Evolutionary conservation across 148 eudicot species (phyloP).

Genomic region (Camellia lanceoleosa): DNA sequence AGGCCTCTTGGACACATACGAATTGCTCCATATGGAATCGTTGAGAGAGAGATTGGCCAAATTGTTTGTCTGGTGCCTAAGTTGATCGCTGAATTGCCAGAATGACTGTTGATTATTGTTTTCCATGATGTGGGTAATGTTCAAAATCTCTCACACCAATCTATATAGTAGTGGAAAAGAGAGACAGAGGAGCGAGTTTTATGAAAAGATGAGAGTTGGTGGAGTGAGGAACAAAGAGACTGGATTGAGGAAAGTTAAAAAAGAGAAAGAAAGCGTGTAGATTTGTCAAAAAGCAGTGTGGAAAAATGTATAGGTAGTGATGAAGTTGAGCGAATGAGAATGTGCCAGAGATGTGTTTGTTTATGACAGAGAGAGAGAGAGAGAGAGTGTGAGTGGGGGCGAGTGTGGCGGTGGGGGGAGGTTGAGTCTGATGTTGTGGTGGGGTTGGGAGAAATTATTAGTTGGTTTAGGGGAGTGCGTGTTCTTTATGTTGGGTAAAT

Average conservation of each 20-base stretch:
- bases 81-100: constrained; percentile 81
- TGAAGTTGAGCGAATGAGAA: not conserved
- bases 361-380: too few species aligned
- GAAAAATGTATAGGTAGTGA: not conserved
- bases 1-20: too few species aligned
- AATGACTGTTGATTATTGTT: constrained; percentile 68
- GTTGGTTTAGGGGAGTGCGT: too few species aligned
- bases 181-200: not conserved
- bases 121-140: too few species aligned
- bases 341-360: not conserved
- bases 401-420: not conserved
- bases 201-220: not conserved
- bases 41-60: constrained; percentile 54
- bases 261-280: not conserved
- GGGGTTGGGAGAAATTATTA: too few species aligned
- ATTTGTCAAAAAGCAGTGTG: not conserved
- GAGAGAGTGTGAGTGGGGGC: not conserved
- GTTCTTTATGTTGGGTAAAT: too few species aligned
- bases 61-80: constrained; percentile 54
- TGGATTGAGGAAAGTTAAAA: not conserved
- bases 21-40: too few species aligned
- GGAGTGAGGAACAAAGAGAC: not conserved
- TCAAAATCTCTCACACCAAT: too few species aligned
- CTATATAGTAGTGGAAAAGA: too few species aligned
- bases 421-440: too few species aligned